Conservation (phyloP, 148 eudicot genomes). For the Gaultheria prostrata region DNA sequence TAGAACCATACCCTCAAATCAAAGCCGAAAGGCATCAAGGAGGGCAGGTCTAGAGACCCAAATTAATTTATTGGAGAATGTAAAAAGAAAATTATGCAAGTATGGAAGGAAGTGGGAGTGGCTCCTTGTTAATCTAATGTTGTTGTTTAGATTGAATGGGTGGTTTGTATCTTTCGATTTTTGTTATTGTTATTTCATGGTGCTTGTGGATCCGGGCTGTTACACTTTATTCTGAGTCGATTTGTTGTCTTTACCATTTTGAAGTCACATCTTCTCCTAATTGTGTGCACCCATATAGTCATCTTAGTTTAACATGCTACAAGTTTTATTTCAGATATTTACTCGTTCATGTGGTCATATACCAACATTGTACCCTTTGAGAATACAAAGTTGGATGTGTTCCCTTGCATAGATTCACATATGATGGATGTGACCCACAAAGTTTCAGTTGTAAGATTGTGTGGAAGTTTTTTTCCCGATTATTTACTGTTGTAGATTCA, state of each 20-base stretch:
- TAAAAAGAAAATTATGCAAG: too few relatives aligned
- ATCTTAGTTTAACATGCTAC: neutral
- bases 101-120: too few relatives aligned
- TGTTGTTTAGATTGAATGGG: too few relatives aligned
- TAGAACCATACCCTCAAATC: too few relatives aligned
- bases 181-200: too few relatives aligned
- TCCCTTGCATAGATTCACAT: neutral
- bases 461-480: neutral
- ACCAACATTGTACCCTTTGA: neutral
- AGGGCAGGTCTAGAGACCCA: too few relatives aligned
- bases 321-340: neutral
- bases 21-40: too few relatives aligned
- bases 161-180: too few relatives aligned
- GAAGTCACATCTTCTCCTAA: neutral
- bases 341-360: neutral
- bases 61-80: too few relatives aligned
- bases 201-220: too few relatives aligned
- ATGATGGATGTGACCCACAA: neutral
- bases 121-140: too few relatives aligned
- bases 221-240: neutral
- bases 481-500: neutral
- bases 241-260: neutral
- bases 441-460: neutral
- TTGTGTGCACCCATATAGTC: neutral
- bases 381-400: neutral